phyloP scores from a whole-genome alignment of 2,329 filamentous ascomycete genomes.

The Allantophomopsis lycopodina region DNA sequence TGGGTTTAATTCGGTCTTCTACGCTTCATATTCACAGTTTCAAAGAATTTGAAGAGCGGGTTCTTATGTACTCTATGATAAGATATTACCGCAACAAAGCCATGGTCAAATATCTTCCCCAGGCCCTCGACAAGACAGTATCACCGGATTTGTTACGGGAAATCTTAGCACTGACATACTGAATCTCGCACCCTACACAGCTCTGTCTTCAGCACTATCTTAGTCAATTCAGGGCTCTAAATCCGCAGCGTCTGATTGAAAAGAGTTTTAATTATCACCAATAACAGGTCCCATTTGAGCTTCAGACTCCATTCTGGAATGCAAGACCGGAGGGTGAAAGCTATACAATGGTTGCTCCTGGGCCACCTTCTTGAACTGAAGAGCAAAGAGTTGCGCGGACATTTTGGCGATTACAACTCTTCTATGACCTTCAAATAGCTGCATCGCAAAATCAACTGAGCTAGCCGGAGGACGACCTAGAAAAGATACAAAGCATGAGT shows the following conservation, averaged over 20 bases:
- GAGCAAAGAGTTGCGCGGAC: not conserved
- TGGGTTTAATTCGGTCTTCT: not conserved
- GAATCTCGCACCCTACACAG: not conserved
- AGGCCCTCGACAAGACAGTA: too few species aligned
- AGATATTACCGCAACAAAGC: not conserved
- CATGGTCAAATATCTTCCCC: too few species aligned
- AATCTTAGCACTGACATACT: too few species aligned
- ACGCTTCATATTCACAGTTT: not conserved
- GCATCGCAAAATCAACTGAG: not conserved
- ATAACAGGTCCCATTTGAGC: not conserved
- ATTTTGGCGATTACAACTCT: not conserved
- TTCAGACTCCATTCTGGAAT: too few species aligned
- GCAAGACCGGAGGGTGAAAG: not conserved
- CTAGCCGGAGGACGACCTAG: not conserved
- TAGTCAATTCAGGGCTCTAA: not conserved
- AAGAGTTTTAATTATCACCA: not conserved
- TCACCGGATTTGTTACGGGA: too few species aligned
- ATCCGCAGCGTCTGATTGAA: not conserved
- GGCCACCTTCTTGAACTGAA: not conserved
- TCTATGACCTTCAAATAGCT: not conserved
- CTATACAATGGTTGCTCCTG: not conserved
- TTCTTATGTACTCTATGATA: not conserved
- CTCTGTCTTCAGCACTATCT: not conserved
- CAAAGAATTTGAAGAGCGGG: not conserved
- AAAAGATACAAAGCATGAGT: not conserved